phyloP scores from a whole-genome alignment of 2,329 filamentous ascomycete species.

The Tolypocladium album region DNA sequence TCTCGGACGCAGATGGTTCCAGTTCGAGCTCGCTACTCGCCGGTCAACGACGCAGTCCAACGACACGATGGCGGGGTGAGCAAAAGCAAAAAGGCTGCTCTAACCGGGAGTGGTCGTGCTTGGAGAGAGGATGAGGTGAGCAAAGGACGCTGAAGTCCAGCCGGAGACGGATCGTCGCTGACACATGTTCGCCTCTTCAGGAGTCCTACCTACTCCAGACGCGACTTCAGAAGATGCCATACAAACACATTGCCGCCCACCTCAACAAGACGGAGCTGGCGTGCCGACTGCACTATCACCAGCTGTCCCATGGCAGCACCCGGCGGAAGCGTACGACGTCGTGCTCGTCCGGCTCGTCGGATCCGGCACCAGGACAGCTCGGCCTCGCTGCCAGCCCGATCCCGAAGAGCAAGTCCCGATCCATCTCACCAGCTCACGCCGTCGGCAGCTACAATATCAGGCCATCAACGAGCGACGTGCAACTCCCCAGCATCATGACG shows the following conservation, averaged over 20 bases:
- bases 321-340: conserved; percentile 68
- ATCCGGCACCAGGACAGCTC: conserved; percentile 39
- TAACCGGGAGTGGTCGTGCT: conserved; percentile 65
- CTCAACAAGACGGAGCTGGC: conserved; percentile 82
- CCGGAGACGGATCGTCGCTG: background rate
- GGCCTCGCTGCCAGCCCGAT: conserved; percentile 39
- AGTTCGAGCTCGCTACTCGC: conserved; percentile 33
- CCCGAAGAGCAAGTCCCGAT: conserved; percentile 36
- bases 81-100: conserved; percentile 57
- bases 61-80: conserved; percentile 49
- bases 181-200: conserved; percentile 28
- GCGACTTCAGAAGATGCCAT: conserved; percentile 78
- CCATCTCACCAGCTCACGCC: conserved; percentile 36
- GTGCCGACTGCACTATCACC: conserved; percentile 79
- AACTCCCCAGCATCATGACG: conserved; percentile 42
- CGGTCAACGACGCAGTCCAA: conserved; percentile 42
- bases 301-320: conserved; percentile 72
- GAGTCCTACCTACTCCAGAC: conserved; percentile 78
- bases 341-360: conserved; percentile 51
- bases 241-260: conserved; percentile 79
- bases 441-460: conserved; percentile 31
- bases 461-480: conserved; percentile 35
- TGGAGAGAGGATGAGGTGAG: conserved; percentile 81
- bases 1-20: conserved; percentile 38
- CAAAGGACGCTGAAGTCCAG: background rate